A percentile compares a stretch with the other conserved stretches of the same genome.
Evolutionary conservation across 176 grass and related monocot species (phyloP).

Genomic region (Raddia guianensis): DNA sequence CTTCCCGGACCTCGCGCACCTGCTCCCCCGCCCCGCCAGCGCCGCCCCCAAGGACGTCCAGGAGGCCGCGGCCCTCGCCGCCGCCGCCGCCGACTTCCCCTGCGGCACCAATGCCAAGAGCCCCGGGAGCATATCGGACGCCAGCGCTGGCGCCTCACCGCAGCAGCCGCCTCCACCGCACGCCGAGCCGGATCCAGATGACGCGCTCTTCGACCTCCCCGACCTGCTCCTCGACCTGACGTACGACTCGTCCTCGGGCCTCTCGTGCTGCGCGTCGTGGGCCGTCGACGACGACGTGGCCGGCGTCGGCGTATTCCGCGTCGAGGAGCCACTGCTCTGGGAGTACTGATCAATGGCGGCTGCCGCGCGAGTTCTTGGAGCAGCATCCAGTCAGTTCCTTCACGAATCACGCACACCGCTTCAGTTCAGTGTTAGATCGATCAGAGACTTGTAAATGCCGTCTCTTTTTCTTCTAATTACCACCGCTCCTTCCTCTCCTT

Average conservation of each 20-base stretch:
- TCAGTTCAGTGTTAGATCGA: neutral
- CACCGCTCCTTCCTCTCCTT: neutral
- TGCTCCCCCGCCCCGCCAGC: slow-evolving; percentile 53
- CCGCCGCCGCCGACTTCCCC: slow-evolving; percentile 35
- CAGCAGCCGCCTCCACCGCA: neutral
- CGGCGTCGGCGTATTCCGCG: slow-evolving; percentile 51
- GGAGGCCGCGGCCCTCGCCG: slow-evolving; percentile 52
- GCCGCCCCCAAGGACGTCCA: slow-evolving; percentile 61
- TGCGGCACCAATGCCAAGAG: slow-evolving; percentile 42
- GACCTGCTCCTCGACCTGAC: slow-evolving; percentile 89
- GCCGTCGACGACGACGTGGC: slow-evolving; percentile 47
- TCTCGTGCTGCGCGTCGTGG: slow-evolving; percentile 45
- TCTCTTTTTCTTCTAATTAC: neutral
- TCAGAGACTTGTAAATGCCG: slow-evolving; percentile 43
- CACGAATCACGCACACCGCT: neutral
- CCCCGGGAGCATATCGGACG: slow-evolving; percentile 20
- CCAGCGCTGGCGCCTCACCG: neutral
- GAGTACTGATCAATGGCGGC: slow-evolving; percentile 54
- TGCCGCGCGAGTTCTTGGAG: neutral
- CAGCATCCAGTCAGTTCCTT: neutral
- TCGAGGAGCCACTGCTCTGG: slow-evolving; percentile 84
- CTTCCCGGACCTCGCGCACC: slow-evolving; percentile 55
- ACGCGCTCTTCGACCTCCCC: slow-evolving; percentile 76
- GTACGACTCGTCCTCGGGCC: slow-evolving; percentile 49
- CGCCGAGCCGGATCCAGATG: slow-evolving; percentile 41